Evolutionary conservation across 371 early-diverging fungal species (phyloP), one percentile per base, ranked within the genome.

Genomic region (Apophysomyces trapeziformis): DNA sequence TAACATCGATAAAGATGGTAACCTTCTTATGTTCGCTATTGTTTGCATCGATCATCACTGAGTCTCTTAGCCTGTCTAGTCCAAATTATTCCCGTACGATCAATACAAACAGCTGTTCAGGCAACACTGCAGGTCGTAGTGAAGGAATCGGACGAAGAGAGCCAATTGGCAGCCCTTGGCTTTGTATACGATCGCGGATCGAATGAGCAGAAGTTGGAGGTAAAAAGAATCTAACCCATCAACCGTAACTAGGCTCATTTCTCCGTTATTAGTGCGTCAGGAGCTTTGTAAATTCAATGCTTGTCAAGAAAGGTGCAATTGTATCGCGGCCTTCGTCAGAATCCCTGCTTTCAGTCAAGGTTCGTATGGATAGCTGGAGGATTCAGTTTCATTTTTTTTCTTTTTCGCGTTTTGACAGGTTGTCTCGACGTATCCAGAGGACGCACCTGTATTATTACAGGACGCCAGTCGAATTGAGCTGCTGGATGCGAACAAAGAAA

Each of bases 121-220:
- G 74, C 60, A 12, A 43, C 58, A 4, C 39, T 70, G 4, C 37
- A 54, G 7, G 65, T 70, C 7, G 39, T 14, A 36, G 56, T 72
- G 6, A 66, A 60, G 16, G 59, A 71, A 5, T 16, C 64, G 0
- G 59, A 59, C 8, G 66, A 71, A 26, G 68, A 69, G 11, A 58
- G 64, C 2, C 80, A 79, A 41, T 43, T 71, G 39, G 32, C 59
- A 5, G 57, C 63, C 21, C 46, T 75, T 56, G 80, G 77, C 2
- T 76, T 76, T 45, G 43, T 70, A 7, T 76, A 65, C 60, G 57
- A 61, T 9, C 43, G 65, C 50, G 80, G 71, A 5, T 58, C 73
- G 6, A 44, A 59, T 26, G 12, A 39, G 3, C 74, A 76, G 62
- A 74, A 71, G 35, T 26, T 63, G 1, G 57, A 64, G 66, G 74